A percentile compares a stretch with the other conserved stretches of the same genome.
phyloP scores from a whole-genome alignment of 2,329 filamentous ascomycete genomes.

The Aspergillus fructus region DNA sequence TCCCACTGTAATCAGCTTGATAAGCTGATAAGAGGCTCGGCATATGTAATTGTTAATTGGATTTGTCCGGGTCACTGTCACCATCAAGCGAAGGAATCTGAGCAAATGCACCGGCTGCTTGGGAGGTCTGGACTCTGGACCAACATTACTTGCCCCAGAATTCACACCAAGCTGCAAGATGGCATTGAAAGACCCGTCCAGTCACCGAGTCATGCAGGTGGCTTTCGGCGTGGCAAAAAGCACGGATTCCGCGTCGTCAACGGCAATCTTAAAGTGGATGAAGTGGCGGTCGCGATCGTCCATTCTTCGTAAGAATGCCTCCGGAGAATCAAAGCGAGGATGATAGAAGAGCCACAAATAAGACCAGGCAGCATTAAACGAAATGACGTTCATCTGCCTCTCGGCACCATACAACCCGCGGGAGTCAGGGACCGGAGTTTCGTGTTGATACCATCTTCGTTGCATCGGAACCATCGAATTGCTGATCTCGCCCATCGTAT shows the following conservation, averaged over 20 bases:
- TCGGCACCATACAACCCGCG: not conserved
- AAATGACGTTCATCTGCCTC: not conserved
- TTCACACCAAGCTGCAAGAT: not conserved
- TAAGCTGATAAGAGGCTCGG: conserved; percentile 11
- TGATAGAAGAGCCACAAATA: not conserved
- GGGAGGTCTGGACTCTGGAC: not conserved
- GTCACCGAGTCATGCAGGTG: conserved; percentile 3
- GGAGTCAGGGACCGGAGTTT: not conserved
- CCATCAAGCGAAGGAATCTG: not conserved
- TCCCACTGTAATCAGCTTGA: conserved; percentile 1
- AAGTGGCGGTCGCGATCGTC: conserved; percentile 12
- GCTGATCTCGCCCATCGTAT: conserved; percentile 1
- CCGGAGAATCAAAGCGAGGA: not conserved
- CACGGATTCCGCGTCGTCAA: not conserved
- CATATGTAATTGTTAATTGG: conserved; percentile 1
- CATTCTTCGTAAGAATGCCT: not conserved
- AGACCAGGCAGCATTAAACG: not conserved
- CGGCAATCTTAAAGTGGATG: conserved; percentile 2
- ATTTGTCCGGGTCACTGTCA: not conserved
- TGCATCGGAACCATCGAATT: not conserved
- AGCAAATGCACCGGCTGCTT: not conserved
- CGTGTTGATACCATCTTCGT: not conserved
- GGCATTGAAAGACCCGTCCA: not conserved
- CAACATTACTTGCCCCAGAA: not conserved
- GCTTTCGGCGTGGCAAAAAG: conserved; percentile 13